Conservation (phyloP, 257 asterid genomes). For the Verbena officinalis region DNA sequence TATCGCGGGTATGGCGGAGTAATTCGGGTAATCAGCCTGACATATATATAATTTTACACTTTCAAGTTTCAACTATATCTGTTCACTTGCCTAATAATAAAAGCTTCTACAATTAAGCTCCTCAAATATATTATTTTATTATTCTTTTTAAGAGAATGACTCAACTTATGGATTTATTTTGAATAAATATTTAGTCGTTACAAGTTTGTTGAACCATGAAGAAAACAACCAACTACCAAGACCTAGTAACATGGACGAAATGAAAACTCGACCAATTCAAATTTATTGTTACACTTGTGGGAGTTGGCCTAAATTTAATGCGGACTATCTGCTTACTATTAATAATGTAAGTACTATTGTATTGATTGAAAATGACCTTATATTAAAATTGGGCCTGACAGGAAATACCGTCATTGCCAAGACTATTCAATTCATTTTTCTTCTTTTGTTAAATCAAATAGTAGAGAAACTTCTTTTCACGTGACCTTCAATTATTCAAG, state of each 20-base stretch:
- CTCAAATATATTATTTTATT: no score
- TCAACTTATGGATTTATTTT: neutral
- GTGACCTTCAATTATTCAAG: neutral
- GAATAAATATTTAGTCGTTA: neutral
- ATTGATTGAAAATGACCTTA: neutral
- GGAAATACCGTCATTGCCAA: neutral
- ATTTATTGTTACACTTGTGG: neutral
- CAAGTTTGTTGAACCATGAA: neutral
- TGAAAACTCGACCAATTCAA: neutral
- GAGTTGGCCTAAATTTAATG: neutral
- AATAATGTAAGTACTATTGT: neutral
- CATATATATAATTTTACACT: no score
- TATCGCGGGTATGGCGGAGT: no score
- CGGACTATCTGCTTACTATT: neutral
- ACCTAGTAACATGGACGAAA: neutral
- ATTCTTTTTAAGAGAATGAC: no score
- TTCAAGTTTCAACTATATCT: no score
- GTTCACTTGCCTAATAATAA: no score
- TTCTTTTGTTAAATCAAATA: neutral
- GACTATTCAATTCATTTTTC: neutral
- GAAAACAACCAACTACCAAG: neutral
- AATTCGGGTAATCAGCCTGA: no score
- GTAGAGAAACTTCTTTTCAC: neutral
- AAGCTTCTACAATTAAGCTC: no score
- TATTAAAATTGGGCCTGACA: neutral